Evolutionary conservation across 306 rosid species (phyloP).

Genomic region (Pterocarpus santalinus): DNA sequence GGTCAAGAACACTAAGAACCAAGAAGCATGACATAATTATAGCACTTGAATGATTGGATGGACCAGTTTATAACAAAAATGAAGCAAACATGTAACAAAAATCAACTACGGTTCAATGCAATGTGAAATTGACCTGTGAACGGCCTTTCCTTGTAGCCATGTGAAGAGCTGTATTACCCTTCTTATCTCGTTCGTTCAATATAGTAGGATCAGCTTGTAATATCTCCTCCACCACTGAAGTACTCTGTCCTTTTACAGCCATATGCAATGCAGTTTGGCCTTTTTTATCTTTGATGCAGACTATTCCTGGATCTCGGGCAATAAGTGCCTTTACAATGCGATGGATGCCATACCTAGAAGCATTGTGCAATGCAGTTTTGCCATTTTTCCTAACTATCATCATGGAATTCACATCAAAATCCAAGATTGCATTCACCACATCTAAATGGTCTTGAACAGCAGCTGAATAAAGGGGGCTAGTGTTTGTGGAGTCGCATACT

Average conservation of each 20-base stretch:
- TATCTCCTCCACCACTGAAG: slow-evolving; percentile 74
- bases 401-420: slow-evolving; percentile 69
- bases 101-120: neutral
- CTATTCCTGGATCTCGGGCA: slow-evolving; percentile 67
- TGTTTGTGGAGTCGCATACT: slow-evolving; percentile 73
- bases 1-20: neutral
- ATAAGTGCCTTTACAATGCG: slow-evolving; percentile 69
- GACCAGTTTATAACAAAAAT: slow-evolving; percentile 31
- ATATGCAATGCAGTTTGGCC: slow-evolving; percentile 96
- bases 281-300: slow-evolving; percentile 82
- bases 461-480: slow-evolving; percentile 95
- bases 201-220: slow-evolving; percentile 62
- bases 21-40: neutral
- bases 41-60: slow-evolving; percentile 25
- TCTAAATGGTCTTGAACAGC: slow-evolving; percentile 80
- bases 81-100: slow-evolving; percentile 24
- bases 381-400: slow-evolving; percentile 90
- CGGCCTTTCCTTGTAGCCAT: slow-evolving; percentile 92
- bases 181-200: slow-evolving; percentile 86
- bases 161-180: slow-evolving; percentile 91
- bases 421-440: slow-evolving; percentile 85
- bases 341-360: slow-evolving; percentile 78
- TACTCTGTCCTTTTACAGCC: slow-evolving; percentile 88
- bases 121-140: slow-evolving; percentile 65
- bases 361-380: slow-evolving; percentile 87